Conservation (phyloP, 225 moss, liverwort and hornwort species). For the Marchantia polymorpha region DNA sequence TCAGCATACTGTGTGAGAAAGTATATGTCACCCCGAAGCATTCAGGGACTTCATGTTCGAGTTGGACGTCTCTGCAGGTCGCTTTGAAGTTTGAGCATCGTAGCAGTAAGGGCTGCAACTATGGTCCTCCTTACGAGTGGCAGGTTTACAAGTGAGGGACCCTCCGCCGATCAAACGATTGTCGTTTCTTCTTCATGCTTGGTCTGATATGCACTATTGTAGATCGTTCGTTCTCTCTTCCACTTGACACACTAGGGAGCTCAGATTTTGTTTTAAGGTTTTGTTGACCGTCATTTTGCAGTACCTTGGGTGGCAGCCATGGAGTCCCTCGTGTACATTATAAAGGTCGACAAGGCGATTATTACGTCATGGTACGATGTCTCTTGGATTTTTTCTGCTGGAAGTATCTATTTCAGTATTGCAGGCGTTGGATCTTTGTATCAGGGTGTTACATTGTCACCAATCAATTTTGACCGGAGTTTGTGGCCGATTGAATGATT, state of each 20-base stretch:
- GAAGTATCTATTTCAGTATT: neutral
- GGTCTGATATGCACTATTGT: no score
- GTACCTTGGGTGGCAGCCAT: conserved; percentile 96
- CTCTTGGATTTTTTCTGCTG: neutral
- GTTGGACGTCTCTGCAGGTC: conserved; percentile 42
- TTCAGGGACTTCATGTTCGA: neutral
- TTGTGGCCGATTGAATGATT: neutral
- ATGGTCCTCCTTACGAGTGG: conserved; percentile 99
- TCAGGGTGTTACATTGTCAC: no score
- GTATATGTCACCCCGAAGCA: neutral
- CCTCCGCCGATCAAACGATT: neutral
- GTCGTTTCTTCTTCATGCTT: no score
- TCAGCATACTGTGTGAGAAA: no score
- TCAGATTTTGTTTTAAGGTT: no score
- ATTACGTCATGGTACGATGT: conserved; percentile 81
- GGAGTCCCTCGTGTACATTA: conserved; percentile 96
- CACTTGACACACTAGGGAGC: no score
- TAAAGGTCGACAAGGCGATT: conserved; percentile 95
- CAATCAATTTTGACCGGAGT: neutral
- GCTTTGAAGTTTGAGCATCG: conserved; percentile 99
- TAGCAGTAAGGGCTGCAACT: conserved; percentile 99
- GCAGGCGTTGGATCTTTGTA: no score
- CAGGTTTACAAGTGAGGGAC: conserved; percentile 89
- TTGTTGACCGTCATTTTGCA: conserved; percentile 33
- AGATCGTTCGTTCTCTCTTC: no score